Base-by-base conservation (phyloP, 441 rosid genomes). In the Brassica balearica region DNA sequence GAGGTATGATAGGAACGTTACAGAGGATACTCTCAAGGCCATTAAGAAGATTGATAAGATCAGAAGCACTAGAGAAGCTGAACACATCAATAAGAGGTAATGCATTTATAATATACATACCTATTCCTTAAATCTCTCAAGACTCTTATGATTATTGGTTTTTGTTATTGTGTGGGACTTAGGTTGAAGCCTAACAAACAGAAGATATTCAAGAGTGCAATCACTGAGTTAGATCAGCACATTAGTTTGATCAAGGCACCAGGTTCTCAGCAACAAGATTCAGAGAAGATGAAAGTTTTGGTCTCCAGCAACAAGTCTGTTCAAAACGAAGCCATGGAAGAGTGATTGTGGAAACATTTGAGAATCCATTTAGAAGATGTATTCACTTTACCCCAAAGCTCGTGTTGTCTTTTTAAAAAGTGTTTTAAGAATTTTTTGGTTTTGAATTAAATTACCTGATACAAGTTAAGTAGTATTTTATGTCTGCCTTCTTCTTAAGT, bases 21-120 rank as follows among this genome's bases (percentile, higher is more conserved):
- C 92, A 0, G 89, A 86, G 85, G 81, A 84, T 29, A 92, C 96
- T 2, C 81, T 93, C 15, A 77, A 48, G 82, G 98, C 93, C 68
- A 95, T 93, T 19, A 90, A 91, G 91, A 92, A 83, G 91, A 93
- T 93, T 46, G 93, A 76, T 61, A 87, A 92, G 85, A 86, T 95
- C 78, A 89, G 92, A 84, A 77, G 68, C 5, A 81, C 74, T 2
- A 87, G 97, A 87, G 86, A 51, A 51, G 82, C 70, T 23, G 77
- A 75, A 10, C 90, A 90, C 84, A 89, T 89, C 15, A 38, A 62
- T 3, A 78, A 62, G 63, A 92, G 99, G 98, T 92, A 72, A 41
- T 51, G 51, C 51, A 10, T 10, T 43, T 43, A 43, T 43, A 23
- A 15, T 14, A 3, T 22, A 17, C 9, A 25, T 5, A 3, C 14